These are phyloP conservation scores for Candida albicans DNA, from an alignment of 1,139 yeast genomes.

Conservation along the genomic window DNA sequence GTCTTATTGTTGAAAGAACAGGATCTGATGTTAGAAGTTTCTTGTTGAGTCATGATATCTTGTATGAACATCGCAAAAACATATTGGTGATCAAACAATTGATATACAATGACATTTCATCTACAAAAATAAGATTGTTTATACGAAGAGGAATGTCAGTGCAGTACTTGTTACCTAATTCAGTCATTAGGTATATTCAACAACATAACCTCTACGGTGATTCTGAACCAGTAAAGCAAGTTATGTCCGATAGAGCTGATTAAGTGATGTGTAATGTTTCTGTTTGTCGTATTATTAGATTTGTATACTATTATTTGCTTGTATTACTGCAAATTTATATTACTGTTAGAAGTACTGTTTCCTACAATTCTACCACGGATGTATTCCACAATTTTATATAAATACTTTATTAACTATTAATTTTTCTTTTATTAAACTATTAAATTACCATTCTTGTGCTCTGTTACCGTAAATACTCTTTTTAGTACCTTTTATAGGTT, in stretches of 20 bases:
- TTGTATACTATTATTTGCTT: neutral
- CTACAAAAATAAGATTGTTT: constrained; percentile 90
- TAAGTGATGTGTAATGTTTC: constrained; percentile 14
- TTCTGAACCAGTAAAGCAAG: constrained; percentile 92
- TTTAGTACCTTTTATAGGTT: constrained; percentile 70
- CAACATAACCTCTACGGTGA: constrained; percentile 87
- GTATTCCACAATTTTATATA: too few relatives aligned
- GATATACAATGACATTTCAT: constrained; percentile 92
- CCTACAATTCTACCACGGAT: too few relatives aligned
- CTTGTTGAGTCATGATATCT: constrained; percentile 86
- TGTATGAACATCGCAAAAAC: constrained; percentile 94
- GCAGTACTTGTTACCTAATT: constrained; percentile 89
- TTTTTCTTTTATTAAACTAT: neutral
- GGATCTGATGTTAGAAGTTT: constrained; percentile 95
- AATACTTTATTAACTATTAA: neutral
- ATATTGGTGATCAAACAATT: constrained; percentile 92
- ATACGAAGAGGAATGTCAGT: constrained; percentile 96
- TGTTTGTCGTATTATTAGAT: neutral
- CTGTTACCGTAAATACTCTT: constrained; percentile 66
- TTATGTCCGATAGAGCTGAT: constrained; percentile 58
- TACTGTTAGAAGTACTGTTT: neutral
- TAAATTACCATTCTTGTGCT: constrained; percentile 73
- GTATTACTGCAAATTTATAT: neutral
- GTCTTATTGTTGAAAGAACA: constrained; percentile 93
- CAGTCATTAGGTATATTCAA: constrained; percentile 91